Conservation (phyloP, 2,329 filamentous ascomycete genomes). For the Rugonectria rugulosa region DNA sequence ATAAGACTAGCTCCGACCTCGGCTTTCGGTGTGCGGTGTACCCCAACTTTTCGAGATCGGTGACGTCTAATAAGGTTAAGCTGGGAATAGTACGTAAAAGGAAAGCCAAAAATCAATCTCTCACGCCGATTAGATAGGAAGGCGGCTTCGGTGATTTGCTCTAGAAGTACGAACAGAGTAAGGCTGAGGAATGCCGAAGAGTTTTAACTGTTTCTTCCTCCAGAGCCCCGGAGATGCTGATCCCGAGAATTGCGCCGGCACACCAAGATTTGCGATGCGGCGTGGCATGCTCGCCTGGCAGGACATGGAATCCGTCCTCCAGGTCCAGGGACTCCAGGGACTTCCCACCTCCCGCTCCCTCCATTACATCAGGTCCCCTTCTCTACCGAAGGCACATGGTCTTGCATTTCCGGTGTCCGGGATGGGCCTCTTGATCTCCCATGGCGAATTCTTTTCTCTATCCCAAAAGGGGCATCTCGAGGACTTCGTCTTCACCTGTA, state of each 20-base stretch:
- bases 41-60: constrained; percentile 16
- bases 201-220: constrained; percentile 17
- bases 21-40: constrained; percentile 34
- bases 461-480: neutral
- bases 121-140: constrained; percentile 20
- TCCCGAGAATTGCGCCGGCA: constrained; percentile 1
- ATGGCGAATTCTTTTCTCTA: constrained; percentile 8
- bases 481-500: neutral
- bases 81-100: constrained; percentile 15
- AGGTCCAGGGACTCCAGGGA: neutral
- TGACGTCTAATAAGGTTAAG: constrained; percentile 26
- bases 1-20: constrained; percentile 35
- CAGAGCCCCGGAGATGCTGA: neutral
- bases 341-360: constrained; percentile 1
- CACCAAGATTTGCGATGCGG: neutral
- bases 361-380: neutral
- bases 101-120: neutral
- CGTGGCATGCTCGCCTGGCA: too few relatives aligned
- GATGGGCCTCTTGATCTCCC: constrained; percentile 13
- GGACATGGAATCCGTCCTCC: neutral
- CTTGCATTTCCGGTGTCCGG: constrained; percentile 17
- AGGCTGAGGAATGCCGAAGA: constrained; percentile 33
- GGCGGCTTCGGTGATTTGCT: constrained; percentile 1
- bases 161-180: constrained; percentile 13
- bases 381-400: neutral